Evolutionary conservation across 345 rosid genomes (phyloP), one percentile per base, ranked within the genome.

Genomic region (Pistacia vera): DNA sequence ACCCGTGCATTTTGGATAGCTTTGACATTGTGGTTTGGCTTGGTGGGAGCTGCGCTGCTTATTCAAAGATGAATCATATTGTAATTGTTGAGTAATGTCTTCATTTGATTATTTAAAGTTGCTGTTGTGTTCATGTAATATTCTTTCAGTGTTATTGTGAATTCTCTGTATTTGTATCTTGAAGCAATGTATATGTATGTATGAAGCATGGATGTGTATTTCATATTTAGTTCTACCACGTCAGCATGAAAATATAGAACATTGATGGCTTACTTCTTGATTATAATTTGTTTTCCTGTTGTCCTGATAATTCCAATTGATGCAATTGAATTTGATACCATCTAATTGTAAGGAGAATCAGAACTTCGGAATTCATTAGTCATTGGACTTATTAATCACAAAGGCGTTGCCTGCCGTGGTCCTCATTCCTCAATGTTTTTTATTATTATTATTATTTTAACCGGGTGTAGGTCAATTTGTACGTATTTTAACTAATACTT

Each of bases 41-140:
- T 95, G 85, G 97, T 95, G 63, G 97, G 95, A 67, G 93, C 98
- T 61, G 97, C 99, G 20, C 79, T 95, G 63, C 8, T 93, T 70
- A 83, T 90, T 56, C 98, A 93, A 81, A 80, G 83, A 78, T 93
- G 84, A 95, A 77, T 63, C 30, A 17, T n/a, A 60, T 61, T 71
- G 73, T 71, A 52, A 66, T 70, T 57, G 48, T 71, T 68, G 38
- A 38, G 25, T 74, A 60, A 62, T 52, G 46, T 69, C 71, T 54
- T 70, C 75, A 74, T 80, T 82, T 75, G 36, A 80, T 83, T 84
- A 73, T 81, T 78, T 78, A 57, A 38, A 64, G 35, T 13, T 75
- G 56, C 17, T 64, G n/a, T 49, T 16, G 20, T 36, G 0, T 63
- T 56, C 22, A 44, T 77, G 80, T 75, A 66, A 70, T 44, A 69